Conservation (phyloP, 352 stramenopile species). For the Pythium monospermum region DNA sequence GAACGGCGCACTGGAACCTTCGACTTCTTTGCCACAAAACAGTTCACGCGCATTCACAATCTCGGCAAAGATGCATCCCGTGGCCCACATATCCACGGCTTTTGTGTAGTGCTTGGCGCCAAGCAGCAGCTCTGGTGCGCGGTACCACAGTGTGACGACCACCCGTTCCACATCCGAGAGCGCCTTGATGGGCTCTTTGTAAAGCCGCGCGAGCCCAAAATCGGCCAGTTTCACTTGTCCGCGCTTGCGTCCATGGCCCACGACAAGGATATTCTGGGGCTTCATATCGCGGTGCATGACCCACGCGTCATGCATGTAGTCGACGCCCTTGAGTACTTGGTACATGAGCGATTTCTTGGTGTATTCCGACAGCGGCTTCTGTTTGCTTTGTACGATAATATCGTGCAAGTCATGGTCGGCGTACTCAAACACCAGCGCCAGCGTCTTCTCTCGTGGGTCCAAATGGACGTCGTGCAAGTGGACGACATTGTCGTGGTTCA, state of each 20-base stretch:
- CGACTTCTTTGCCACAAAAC: conserved; percentile 86
- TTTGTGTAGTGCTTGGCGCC: conserved; percentile 92
- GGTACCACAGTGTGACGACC: conserved; percentile 96
- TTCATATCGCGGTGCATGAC: conserved; percentile 94
- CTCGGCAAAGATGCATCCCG: conserved; percentile 95
- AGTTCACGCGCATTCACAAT: conserved; percentile 84
- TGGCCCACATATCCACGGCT: conserved; percentile 95
- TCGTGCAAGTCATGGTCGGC: conserved; percentile 87
- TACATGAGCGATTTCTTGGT: conserved; percentile 92
- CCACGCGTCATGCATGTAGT: conserved; percentile 93
- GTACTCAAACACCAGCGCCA: conserved; percentile 88
- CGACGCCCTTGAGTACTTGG: conserved; percentile 89
- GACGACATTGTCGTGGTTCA: conserved; percentile 86
- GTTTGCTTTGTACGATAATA: conserved; percentile 85
- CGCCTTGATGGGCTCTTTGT: conserved; percentile 86
- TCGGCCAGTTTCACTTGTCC: conserved; percentile 85
- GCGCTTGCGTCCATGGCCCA: conserved; percentile 74
- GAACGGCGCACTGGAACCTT: conserved; percentile 84
- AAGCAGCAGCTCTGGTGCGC: conserved; percentile 92
- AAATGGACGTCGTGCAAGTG: conserved; percentile 84
- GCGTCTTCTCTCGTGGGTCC: conserved; percentile 74
- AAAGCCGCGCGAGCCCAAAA: conserved; percentile 84
- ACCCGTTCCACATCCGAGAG: conserved; percentile 86
- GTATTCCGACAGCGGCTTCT: conserved; percentile 87
- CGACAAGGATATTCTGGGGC: conserved; percentile 91